Base-by-base conservation (phyloP, 2,329 filamentous ascomycete genomes). In the Neocucurbitaria cava region DNA sequence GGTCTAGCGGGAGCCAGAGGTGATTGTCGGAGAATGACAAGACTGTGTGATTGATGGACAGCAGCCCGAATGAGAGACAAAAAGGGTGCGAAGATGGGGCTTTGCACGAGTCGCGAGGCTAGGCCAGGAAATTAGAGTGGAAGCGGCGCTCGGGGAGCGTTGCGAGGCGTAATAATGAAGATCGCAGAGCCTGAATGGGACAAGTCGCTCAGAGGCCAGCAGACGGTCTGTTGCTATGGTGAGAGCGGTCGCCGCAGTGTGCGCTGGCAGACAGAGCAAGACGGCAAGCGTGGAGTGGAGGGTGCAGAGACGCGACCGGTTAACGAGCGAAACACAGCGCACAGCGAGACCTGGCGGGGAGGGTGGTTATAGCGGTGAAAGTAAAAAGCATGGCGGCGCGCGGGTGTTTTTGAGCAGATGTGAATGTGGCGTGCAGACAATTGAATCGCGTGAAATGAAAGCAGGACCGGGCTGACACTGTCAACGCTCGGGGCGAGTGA, bases 191-290 rank as follows among this genome's bases (percentile, higher is more conserved):
- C 66, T 53, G 61, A 68, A 70, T 38, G 53, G 70, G 72, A 52
- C 64, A 70, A 62, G 71, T 44, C 57, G 56, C 64, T 47, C 46
- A 46, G 48, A 52, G 70, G 68, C 58, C 72, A 73, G 68, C 58
- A 64, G 69, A 56, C 62, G 71, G 70, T 60, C 64, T 70, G 72
- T 73, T 75, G 72, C 71, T 70, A 69, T 69, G 68, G 72, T 70
- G 68, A 74, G 64, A 62, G 71, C 71, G 71, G 71, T 72, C 69
- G 69, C 64, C 58, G 68, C 65, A 66, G 60, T 64, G 72, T 75
- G 71, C 66, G 72, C 63, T 75, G 72, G 72, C 72, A 71, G 17
- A 3, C 31, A 47, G 49, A 65, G n/a, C n/a, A n/a, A n/a, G 50
- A 53, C 52, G 51, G 55, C 54, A 57, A 56, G 51, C 46, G 52